Evolutionary conservation across 257 asterid species (phyloP).

Genomic region (Salvia rosmarinus): DNA sequence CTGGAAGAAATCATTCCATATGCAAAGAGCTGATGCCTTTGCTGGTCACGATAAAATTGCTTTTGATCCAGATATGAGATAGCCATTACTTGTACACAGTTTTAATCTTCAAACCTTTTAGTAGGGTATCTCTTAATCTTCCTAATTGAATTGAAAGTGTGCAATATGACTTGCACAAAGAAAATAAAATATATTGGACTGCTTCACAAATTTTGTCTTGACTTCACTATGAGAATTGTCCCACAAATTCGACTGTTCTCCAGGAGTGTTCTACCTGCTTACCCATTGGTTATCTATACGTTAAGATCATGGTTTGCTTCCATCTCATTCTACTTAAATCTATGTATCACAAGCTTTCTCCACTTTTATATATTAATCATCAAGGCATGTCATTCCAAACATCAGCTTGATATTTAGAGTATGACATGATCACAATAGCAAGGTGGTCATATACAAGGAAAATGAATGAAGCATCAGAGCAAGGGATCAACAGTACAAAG

Average conservation of each 20-base stretch:
- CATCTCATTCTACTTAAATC: background rate
- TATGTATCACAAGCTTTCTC: background rate
- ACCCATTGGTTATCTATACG: slow-evolving; percentile 10
- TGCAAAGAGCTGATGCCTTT: slow-evolving; percentile 1
- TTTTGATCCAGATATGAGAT: slow-evolving; percentile 10
- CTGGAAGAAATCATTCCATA: background rate
- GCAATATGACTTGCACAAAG: background rate
- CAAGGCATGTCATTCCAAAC: slow-evolving; percentile 9
- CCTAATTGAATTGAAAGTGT: background rate
- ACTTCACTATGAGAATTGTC: background rate
- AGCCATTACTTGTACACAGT: slow-evolving; percentile 23
- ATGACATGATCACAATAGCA: background rate
- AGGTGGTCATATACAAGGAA: background rate
- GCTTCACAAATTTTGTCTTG: slow-evolving; percentile 2
- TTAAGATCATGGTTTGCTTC: slow-evolving; percentile 3
- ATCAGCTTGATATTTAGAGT: background rate
- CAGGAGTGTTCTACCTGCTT: background rate
- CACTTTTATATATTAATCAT: background rate
- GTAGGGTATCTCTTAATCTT: background rate
- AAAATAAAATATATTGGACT: background rate
- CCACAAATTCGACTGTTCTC: background rate
- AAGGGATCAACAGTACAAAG: background rate
- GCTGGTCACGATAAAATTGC: slow-evolving; percentile 17
- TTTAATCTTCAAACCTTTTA: background rate
- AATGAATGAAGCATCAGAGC: background rate